Evolutionary conservation across 192 early-diverging fungal species (phyloP), one percentile per base, ranked within the genome.

Genomic region (Pilobolus umbonatus): DNA sequence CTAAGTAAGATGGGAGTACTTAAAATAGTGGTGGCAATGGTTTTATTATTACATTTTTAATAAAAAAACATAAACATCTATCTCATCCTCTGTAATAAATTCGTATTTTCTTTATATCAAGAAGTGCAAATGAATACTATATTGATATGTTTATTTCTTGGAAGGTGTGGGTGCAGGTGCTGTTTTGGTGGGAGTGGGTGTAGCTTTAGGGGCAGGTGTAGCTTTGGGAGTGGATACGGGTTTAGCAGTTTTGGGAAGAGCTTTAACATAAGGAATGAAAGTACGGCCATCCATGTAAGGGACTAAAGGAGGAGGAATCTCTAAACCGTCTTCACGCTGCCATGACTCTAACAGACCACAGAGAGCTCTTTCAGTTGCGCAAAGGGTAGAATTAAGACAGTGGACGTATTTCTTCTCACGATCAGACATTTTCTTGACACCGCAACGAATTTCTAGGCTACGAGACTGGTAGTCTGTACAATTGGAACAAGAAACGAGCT

Each of bases 381-480:
- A 92, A 48, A 99, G 78, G 2, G 97, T 99, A 51, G 93, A 90
- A 84, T 99, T 99, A 50, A 99, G 85, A 72, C 89, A 91, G 74
- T 99, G 97, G 26, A 92, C 97, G 61, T 94, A 99, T 64, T 87
- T 90, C 81, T 97, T 98, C 60, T 88, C 88, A 46, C 85, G 79
- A 59, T 96, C 92, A 60, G 89, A 91, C 81, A 93, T 83, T 84
- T 98, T 98, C 82, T 99, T 99, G 51, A 90, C 84, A 51, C 97
- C 97, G 55, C 88, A 90, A 51, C 94, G 88, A 76, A 99, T 98
- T 65, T 98, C 95, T 4, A 99, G 80, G 38, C 82, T 80, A 53
- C 97, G 84, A 19, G 85, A 90, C 80, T 99, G 97, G 79, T 93
- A 99, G 79, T 98, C 97, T 22, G 95, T 98, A 78, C 97, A 99